phyloP scores from a whole-genome alignment of 2,329 filamentous ascomycete species.

The Cordyceps fumosorosea region DNA sequence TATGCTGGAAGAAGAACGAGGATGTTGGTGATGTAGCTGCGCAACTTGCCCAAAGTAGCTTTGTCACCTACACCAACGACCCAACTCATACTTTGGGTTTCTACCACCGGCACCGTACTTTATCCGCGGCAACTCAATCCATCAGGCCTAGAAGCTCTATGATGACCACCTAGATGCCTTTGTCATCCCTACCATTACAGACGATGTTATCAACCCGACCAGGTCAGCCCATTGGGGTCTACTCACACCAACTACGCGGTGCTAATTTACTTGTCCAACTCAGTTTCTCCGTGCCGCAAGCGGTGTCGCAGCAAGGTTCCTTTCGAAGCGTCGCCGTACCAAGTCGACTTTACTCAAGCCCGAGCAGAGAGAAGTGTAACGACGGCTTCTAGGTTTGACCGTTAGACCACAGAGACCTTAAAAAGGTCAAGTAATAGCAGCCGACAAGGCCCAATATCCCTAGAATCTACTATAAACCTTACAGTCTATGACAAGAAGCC shows the following conservation, averaged over 20 bases:
- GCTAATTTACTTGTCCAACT: background rate
- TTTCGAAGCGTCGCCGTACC: slow-evolving; percentile 31
- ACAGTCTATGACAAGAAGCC: no score
- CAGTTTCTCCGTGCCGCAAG: slow-evolving; percentile 5
- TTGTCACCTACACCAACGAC: slow-evolving; percentile 4
- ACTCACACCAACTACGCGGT: background rate
- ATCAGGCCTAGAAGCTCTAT: slow-evolving; percentile 16
- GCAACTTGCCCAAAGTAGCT: background rate
- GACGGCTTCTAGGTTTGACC: no score
- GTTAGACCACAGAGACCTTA: no score
- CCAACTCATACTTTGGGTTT: background rate
- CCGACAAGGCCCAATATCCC: no score
- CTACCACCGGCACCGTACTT: slow-evolving; percentile 16
- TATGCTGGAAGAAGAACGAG: background rate
- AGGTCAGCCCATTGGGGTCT: background rate
- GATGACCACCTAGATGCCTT: slow-evolving; percentile 13
- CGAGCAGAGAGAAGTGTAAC: slow-evolving; percentile 20
- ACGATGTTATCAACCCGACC: slow-evolving; percentile 5
- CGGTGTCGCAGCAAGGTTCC: background rate
- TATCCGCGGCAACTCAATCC: slow-evolving; percentile 9
- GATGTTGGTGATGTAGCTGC: background rate
- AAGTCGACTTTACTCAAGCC: slow-evolving; percentile 43
- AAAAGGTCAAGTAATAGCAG: no score
- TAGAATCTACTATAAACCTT: no score
- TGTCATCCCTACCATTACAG: slow-evolving; percentile 4